Conservation (phyloP, 2,329 filamentous ascomycete species). For the Alternaria arborescens region DNA sequence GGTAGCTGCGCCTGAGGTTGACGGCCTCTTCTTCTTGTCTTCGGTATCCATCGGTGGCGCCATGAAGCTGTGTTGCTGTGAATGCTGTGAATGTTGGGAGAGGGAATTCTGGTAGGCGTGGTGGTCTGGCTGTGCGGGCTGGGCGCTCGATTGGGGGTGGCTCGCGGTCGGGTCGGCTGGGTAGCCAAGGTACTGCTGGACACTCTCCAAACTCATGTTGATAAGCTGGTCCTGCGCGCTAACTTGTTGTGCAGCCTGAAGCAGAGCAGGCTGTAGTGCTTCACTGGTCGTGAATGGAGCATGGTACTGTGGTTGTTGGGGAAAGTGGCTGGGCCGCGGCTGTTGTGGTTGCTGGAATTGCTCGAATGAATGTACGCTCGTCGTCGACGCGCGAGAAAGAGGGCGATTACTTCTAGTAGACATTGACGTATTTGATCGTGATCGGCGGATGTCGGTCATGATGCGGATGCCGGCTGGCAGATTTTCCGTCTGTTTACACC, state of each 20-base stretch:
- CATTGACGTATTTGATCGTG: conserved; percentile 57
- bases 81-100: conserved; percentile 32
- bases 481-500: conserved; percentile 44
- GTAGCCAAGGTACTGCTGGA: conserved; percentile 47
- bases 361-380: conserved; percentile 56
- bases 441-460: conserved; percentile 53
- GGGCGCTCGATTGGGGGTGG: conserved; percentile 25
- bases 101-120: conserved; percentile 42
- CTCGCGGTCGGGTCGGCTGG: conserved; percentile 31
- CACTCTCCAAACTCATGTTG: conserved; percentile 42
- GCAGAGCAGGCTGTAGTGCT: conserved; percentile 42
- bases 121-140: conserved; percentile 38
- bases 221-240: conserved; percentile 46
- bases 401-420: conserved; percentile 56
- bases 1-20: conserved; percentile 75
- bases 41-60: conserved; percentile 47
- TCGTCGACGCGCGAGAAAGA: conserved; percentile 58
- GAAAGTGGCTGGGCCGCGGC: conserved; percentile 22
- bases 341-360: conserved; percentile 40
- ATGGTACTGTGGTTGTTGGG: conserved; percentile 40
- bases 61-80: conserved; percentile 38
- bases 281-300: conserved; percentile 38
- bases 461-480: conserved; percentile 29
- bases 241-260: conserved; percentile 49
- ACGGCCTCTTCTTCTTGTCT: conserved; percentile 63